Conservation (phyloP, 2,329 filamentous ascomycete species). For the Aureobasidium leucospermi region DNA sequence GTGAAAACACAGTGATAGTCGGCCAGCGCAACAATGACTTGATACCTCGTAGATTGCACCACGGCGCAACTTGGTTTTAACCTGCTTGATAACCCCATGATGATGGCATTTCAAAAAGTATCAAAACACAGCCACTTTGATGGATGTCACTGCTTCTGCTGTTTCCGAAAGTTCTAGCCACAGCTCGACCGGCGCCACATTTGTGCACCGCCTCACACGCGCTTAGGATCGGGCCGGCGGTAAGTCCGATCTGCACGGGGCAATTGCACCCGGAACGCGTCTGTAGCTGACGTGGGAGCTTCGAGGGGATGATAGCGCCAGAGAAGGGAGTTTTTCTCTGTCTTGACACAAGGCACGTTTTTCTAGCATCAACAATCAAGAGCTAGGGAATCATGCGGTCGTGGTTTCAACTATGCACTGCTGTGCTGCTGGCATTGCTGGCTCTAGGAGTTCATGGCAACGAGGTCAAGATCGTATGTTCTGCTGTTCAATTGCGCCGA, state of each 20-base stretch:
- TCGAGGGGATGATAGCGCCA: not conserved
- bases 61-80: constrained; percentile 1
- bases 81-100: not conserved
- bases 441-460: constrained; percentile 19
- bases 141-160: not conserved
- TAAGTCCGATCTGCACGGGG: constrained; percentile 1
- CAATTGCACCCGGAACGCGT: constrained; percentile 1
- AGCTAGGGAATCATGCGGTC: constrained; percentile 21
- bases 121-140: not conserved
- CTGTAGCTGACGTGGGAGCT: constrained; percentile 2
- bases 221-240: not conserved
- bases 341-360: not conserved
- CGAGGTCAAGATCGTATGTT: constrained; percentile 27
- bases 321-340: not conserved
- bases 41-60: not conserved
- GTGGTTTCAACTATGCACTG: constrained; percentile 22
- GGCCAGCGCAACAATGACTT: not conserved
- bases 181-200: not conserved
- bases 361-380: not conserved
- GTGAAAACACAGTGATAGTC: not conserved
- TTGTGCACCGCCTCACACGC: not conserved
- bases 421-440: constrained; percentile 25
- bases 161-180: not conserved
- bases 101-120: constrained; percentile 8
- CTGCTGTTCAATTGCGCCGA: not conserved